Evolutionary conservation across 2,329 filamentous ascomycete genomes (phyloP).

Genomic region (Teratosphaeria gauchensis): DNA sequence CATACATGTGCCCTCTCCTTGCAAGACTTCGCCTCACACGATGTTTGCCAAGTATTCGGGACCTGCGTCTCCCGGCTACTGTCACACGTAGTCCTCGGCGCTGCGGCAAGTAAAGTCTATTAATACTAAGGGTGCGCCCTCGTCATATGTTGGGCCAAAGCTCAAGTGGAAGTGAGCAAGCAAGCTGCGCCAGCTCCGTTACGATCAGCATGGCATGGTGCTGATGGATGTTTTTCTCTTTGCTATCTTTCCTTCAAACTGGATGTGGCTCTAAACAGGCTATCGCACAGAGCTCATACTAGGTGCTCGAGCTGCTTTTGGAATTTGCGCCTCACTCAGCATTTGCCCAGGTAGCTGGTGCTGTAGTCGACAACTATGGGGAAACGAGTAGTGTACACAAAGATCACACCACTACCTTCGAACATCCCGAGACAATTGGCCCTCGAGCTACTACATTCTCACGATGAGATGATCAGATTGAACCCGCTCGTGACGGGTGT

Average conservation of each 20-base stretch:
- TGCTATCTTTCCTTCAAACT: not conserved
- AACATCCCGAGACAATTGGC: conserved; percentile 63
- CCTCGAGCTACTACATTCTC: conserved; percentile 56
- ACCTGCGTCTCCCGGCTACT: not conserved
- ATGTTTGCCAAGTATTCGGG: not conserved
- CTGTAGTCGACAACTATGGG: conserved; percentile 11
- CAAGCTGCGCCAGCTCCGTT: too few species aligned
- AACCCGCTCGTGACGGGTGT: conserved; percentile 59
- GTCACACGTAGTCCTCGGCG: not conserved
- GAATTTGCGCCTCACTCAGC: not conserved
- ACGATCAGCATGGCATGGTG: not conserved
- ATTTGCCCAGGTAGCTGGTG: not conserved
- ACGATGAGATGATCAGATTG: conserved; percentile 57
- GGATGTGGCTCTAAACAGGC: not conserved
- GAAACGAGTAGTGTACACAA: conserved; percentile 57
- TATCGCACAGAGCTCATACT: not conserved
- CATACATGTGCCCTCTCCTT: too few species aligned
- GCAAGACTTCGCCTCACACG: not conserved
- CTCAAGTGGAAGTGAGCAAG: too few species aligned
- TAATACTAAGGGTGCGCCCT: not conserved
- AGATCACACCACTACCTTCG: conserved; percentile 59
- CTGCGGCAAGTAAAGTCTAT: not conserved
- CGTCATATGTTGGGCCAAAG: not conserved
- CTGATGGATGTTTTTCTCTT: not conserved
- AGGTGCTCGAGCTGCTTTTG: not conserved